Conservation (phyloP, 495 filamentous ascomycete genomes). For the Cenococcum geophilum region DNA sequence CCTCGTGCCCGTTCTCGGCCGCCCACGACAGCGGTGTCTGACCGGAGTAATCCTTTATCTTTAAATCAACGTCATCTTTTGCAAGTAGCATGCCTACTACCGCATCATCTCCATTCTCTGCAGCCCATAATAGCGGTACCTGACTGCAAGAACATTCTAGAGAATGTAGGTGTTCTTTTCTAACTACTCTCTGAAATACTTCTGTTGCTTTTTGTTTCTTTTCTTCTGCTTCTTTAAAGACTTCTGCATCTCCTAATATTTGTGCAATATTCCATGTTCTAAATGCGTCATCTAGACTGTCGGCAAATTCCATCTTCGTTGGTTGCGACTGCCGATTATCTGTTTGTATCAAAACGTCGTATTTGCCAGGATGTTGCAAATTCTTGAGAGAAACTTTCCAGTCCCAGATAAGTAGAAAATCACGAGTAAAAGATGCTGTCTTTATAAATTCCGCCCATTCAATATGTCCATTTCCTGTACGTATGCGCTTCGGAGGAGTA, state of each 20-base stretch:
- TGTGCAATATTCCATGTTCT: constrained; percentile 24
- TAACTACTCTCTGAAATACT: neutral
- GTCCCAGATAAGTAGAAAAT: constrained; percentile 31
- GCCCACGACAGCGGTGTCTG: too few relatives aligned
- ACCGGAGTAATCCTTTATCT: too few relatives aligned
- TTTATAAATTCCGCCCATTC: neutral
- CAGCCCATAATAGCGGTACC: neutral
- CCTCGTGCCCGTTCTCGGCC: too few relatives aligned
- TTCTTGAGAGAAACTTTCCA: constrained; percentile 1
- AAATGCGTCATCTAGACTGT: constrained; percentile 14
- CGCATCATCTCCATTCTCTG: neutral
- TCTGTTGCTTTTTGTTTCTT: constrained; percentile 21
- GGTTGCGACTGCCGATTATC: neutral
- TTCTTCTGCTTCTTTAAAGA: constrained; percentile 24
- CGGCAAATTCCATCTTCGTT: constrained; percentile 1
- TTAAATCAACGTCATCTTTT: neutral
- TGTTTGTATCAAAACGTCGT: neutral
- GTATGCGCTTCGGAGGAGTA: constrained; percentile 7
- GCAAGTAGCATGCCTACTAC: neutral
- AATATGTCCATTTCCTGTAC: neutral
- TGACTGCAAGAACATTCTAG: neutral
- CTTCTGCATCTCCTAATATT: constrained; percentile 17
- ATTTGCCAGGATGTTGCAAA: neutral
- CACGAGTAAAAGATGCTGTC: constrained; percentile 20
- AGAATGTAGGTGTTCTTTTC: neutral